Percentiles rank a stretch among this genome's conserved stretches.
Evolutionary conservation across 1,139 yeast species (phyloP).

Genomic region (Debaryomyces subglobosus): DNA sequence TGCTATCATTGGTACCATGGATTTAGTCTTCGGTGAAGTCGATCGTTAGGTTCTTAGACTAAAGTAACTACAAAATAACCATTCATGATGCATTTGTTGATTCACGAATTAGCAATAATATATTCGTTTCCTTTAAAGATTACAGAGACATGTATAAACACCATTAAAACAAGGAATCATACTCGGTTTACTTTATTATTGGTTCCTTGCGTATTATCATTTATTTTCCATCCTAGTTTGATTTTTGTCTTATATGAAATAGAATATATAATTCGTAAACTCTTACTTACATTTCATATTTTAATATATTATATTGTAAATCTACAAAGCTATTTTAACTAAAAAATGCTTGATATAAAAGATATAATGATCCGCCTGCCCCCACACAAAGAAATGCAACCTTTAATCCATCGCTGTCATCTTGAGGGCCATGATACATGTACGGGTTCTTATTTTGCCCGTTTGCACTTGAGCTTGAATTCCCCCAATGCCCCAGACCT

Average conservation of each 20-base stretch:
- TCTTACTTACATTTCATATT: conserved; percentile 6
- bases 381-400: conserved; percentile 19
- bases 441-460: conserved; percentile 23
- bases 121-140: conserved; percentile 6
- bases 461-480: conserved; percentile 4
- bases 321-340: conserved; percentile 1
- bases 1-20: conserved; percentile 95
- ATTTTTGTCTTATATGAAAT: conserved; percentile 7
- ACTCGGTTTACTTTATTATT: background rate
- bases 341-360: conserved; percentile 25
- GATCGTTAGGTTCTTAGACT: conserved; percentile 59
- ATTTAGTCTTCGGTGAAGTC: conserved; percentile 91
- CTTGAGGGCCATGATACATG: conserved; percentile 38
- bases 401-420: conserved; percentile 22
- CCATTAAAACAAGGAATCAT: conserved; percentile 3
- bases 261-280: conserved; percentile 7
- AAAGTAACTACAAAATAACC: conserved; percentile 1
- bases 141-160: conserved; percentile 5
- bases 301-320: conserved; percentile 8
- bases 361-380: conserved; percentile 33
- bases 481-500: background rate
- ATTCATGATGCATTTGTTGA: conserved; percentile 15
- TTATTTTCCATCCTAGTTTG: conserved; percentile 6
- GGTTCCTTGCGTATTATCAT: conserved; percentile 3
- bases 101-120: conserved; percentile 12